Base-by-base conservation (phyloP, 805 yeast species). In the Yamadazyma tumulicola region DNA sequence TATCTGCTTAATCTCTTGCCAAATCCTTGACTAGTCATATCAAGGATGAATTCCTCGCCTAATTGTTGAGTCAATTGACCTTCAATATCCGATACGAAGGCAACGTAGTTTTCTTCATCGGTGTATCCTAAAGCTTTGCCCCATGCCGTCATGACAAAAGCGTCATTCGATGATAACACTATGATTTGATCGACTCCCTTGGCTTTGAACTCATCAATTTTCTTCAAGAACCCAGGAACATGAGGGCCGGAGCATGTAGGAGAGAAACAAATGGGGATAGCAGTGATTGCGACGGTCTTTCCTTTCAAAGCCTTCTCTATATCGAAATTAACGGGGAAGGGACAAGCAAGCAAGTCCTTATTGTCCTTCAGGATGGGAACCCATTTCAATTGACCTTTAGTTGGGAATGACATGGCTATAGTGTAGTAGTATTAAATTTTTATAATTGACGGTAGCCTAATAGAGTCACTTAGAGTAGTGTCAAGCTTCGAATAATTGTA, bases 241-340 rank as follows among this genome's bases (percentile, higher is more conserved):
- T 66, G 72, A 48, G 60, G 53, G 43, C 60, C 71, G 19, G 70
- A 61, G 43, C 72, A 66, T 3, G 68, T 58, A 19, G 70, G 94
- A 18, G 95, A 84, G 70, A 84, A 85, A 8, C 95, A 93, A 43
- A 89, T 94, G 42, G 94, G 93, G 21, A 85, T 88, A 39, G 83
- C 72, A 20, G 86, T 85, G 48, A 85, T 65, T 27, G 84, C 77
- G 20, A 81, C 75, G 49, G 70, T 77, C 66, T 77, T 76, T 31
- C 66, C 69, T 14, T 57, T 51, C 19, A 65, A 48, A 29, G 55
- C 41, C 35, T 52, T 53, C 2, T 54, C 46, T 29, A 68, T 53
- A 36, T 69, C 69, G 22, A 62, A 56, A 9, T 43, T 51, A 15
- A 49, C 37, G 34, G 75, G 75, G 20, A 46, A 46, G 10, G 63